Evolutionary conservation across 1,284 basidiomycete genomes (phyloP).

Genomic region (Papiliotrema fonsecae): DNA sequence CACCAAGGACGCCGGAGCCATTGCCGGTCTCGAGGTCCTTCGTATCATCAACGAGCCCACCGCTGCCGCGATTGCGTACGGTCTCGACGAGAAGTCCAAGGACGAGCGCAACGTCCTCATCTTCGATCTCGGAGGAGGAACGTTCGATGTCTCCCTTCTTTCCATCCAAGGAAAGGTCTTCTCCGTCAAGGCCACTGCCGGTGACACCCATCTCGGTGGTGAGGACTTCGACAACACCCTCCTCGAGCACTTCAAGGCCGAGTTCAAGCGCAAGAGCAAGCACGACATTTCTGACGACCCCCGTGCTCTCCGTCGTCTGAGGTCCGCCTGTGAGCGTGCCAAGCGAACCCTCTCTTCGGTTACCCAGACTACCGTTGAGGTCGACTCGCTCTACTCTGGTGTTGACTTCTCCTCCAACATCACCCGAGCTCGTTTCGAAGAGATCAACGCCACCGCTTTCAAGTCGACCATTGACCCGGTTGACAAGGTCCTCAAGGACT

Average conservation of each 20-base stretch:
- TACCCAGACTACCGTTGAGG: slow-evolving; percentile 96
- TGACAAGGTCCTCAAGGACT: slow-evolving; percentile 97
- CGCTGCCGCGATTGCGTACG: slow-evolving; percentile 55
- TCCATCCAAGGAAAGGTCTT: slow-evolving; percentile 62
- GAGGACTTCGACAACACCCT: slow-evolving; percentile 99
- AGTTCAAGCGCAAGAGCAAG: slow-evolving; percentile 67
- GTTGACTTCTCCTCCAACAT: slow-evolving; percentile 90
- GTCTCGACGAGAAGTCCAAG: slow-evolving; percentile 69
- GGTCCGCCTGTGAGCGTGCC: slow-evolving; percentile 97
- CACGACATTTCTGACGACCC: slow-evolving; percentile 93
- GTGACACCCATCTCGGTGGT: slow-evolving; percentile 98
- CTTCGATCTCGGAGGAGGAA: slow-evolving; percentile 97
- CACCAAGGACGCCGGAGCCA: slow-evolving; percentile 60
- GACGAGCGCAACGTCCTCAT: slow-evolving; percentile 98
- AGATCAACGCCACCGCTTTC: slow-evolving; percentile 92
- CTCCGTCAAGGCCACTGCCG: slow-evolving; percentile 72
- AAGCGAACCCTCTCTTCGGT: slow-evolving; percentile 98
- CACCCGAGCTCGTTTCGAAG: slow-evolving; percentile 98
- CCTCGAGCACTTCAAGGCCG: slow-evolving; percentile 71
- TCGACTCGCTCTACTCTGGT: slow-evolving; percentile 93
- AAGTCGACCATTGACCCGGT: slow-evolving; percentile 97
- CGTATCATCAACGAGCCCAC: slow-evolving; percentile 65
- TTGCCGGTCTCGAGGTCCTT: slow-evolving; percentile 62
- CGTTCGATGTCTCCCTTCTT: slow-evolving; percentile 63
- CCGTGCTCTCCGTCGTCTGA: slow-evolving; percentile 89